phyloP scores from a whole-genome alignment of 225 moss, liverwort and hornwort species.

The Physcomitrellopsis africana region DNA sequence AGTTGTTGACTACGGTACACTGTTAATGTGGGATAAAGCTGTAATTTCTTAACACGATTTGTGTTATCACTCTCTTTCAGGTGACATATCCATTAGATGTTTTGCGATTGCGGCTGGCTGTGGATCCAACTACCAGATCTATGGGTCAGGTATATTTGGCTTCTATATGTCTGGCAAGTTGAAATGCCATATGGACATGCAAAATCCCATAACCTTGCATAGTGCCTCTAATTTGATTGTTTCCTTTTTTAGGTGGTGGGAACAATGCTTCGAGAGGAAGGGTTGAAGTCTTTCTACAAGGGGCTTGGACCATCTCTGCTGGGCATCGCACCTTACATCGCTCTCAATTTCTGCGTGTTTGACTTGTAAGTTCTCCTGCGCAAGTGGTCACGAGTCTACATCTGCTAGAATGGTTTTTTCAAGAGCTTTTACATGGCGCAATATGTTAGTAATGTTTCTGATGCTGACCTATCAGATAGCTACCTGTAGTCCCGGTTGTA shows the following conservation, averaged over 20 bases:
- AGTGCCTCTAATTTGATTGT: not conserved
- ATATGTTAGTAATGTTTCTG: slow-evolving; percentile 2
- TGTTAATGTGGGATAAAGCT: not conserved
- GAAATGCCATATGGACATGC: slow-evolving; percentile 18
- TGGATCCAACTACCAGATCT: slow-evolving; percentile 60
- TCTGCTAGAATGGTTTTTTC: not conserved
- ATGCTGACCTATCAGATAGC: slow-evolving; percentile 13
- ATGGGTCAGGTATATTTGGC: slow-evolving; percentile 61
- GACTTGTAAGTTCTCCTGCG: slow-evolving; percentile 58
- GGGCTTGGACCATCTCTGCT: slow-evolving; percentile 83
- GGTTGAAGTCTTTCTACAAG: slow-evolving; percentile 68
- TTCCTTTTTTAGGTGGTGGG: slow-evolving; percentile 47
- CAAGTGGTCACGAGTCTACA: slow-evolving; percentile 4
- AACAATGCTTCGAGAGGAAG: slow-evolving; percentile 77
- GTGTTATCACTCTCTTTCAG: slow-evolving; percentile 32
- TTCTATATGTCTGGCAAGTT: not conserved
- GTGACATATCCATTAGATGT: slow-evolving; percentile 88
- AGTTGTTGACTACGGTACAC: not conserved
- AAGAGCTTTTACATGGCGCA: slow-evolving; percentile 9
- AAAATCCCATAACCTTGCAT: slow-evolving; percentile 6
- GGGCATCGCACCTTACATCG: slow-evolving; percentile 88
- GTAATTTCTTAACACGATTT: not conserved
- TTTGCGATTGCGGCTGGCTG: slow-evolving; percentile 72
- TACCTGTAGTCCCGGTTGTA: slow-evolving; percentile 13
- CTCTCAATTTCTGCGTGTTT: slow-evolving; percentile 83